Conservation (phyloP, 306 rosid genomes). For the Medicago truncatula region DNA sequence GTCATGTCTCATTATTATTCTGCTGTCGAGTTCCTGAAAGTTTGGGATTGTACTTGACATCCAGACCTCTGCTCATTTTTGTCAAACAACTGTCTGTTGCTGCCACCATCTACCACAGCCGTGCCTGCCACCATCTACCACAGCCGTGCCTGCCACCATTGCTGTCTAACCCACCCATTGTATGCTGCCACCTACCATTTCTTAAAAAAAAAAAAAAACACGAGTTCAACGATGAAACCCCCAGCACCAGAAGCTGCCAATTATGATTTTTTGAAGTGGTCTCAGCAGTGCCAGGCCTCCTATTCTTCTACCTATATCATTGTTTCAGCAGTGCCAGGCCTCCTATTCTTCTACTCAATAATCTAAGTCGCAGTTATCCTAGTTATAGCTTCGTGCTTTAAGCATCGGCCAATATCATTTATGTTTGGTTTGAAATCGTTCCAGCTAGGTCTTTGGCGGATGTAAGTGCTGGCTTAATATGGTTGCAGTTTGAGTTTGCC, state of each 20-base stretch:
- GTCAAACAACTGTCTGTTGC: not conserved
- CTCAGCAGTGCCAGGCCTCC: not conserved
- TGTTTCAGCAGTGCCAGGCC: not conserved
- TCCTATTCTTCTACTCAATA: not conserved
- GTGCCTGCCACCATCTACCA: too few relatives aligned
- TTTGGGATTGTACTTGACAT: not conserved
- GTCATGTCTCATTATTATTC: not conserved
- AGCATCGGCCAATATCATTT: not conserved
- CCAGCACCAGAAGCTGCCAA: not conserved
- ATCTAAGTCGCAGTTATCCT: not conserved
- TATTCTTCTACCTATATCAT: not conserved
- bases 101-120: not conserved
- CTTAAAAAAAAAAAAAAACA: too few relatives aligned
- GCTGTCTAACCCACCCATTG: too few relatives aligned
- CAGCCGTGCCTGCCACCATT: too few relatives aligned
- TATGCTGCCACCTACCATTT: too few relatives aligned
- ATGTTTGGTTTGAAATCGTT: not conserved
- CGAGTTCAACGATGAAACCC: not conserved
- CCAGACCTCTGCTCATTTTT: not conserved
- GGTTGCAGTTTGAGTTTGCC: constrained; percentile 4
- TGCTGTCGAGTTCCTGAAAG: not conserved
- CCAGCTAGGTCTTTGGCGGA: not conserved
- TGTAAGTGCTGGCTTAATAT: not conserved
- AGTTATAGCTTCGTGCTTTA: not conserved
- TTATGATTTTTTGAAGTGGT: not conserved